Conservation (phyloP, 306 rosid species). For the Rosa lucieae region DNA sequence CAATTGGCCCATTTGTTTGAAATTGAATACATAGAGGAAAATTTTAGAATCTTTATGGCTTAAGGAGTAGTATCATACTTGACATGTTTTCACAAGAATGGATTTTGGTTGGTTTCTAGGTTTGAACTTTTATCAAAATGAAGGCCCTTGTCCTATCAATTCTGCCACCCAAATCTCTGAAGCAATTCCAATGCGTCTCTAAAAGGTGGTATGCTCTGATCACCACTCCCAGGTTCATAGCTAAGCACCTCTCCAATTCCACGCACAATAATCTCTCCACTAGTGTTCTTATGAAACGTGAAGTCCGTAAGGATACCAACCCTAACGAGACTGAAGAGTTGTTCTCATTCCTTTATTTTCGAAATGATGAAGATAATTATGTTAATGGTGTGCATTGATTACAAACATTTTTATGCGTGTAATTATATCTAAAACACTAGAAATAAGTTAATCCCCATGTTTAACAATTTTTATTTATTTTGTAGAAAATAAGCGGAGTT, state of each 20-base stretch:
- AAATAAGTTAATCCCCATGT: no score
- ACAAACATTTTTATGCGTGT: no score
- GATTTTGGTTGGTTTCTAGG: no score
- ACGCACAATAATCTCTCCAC: not conserved
- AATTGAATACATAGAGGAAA: not conserved
- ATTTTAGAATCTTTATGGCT: no score
- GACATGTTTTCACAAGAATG: no score
- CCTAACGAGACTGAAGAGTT: not conserved
- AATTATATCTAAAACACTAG: no score
- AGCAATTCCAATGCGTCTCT: not conserved
- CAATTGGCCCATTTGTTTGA: not conserved
- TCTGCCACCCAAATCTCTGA: conserved; percentile 1
- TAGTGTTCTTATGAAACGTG: not conserved
- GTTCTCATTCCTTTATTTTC: not conserved
- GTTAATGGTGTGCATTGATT: not conserved
- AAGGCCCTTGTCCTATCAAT: not conserved
- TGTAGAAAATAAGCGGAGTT: no score
- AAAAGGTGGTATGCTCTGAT: not conserved
- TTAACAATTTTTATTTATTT: no score
- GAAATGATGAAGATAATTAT: not conserved
- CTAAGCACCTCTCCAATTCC: not conserved
- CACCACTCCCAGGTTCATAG: not conserved
- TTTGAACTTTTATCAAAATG: not conserved
- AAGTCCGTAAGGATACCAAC: not conserved
- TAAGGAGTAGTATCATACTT: not conserved